Base-by-base conservation (phyloP, 177 flowering plant genomes). In the Vitis hybrid region DNA sequence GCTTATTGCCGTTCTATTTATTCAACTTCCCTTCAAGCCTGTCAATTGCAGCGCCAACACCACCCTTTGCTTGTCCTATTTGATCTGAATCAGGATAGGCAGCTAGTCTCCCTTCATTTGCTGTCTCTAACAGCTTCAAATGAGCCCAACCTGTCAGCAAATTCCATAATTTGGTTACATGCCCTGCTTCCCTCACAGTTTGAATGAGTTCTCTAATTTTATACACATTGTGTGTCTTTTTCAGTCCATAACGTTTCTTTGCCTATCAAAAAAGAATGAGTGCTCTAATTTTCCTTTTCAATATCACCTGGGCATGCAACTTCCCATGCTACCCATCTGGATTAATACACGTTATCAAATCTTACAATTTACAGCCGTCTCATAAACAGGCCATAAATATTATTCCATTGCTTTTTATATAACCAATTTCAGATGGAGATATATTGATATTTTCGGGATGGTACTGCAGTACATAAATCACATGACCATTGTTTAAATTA, bases 41-140 rank as follows among this genome's bases (percentile, higher is more conserved):
- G 60, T 91, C 95, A 59, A 92, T 91, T 68, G 97, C 94, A 68
- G 87, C 94, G 63, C 85, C 87, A 62, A 91, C 92, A 17, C 90
- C 92, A 63, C 85, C 70, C 78, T 69, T 85, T 50, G 68, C 72
- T 62, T 58, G 84, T 46, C 71, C 77, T 6, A 55, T 62, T 60
- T 73, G 83, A 61, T 71, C 75, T 35, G 66, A 10, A 11, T 67
- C 74, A 8, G 74, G 52, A 56, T 52, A 12, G 52, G 77, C 70
- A 70, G 82, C 64, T 65, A 49, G 11, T 54, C 52, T 83, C 40
- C 78, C 86, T 79, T 86, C 90, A 69, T 85, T 87, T 72, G 92
- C 98, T 78, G 87, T 93, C 83, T 93, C 93, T 35, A 86, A 85
- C 48, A 95, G 94, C 85, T 88, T 91, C 85, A 93, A 66, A 27